Evolutionary conservation across 139 green algal genomes (phyloP), one percentile per base, ranked within the genome.

Genomic region (Tetraselmis chui): DNA sequence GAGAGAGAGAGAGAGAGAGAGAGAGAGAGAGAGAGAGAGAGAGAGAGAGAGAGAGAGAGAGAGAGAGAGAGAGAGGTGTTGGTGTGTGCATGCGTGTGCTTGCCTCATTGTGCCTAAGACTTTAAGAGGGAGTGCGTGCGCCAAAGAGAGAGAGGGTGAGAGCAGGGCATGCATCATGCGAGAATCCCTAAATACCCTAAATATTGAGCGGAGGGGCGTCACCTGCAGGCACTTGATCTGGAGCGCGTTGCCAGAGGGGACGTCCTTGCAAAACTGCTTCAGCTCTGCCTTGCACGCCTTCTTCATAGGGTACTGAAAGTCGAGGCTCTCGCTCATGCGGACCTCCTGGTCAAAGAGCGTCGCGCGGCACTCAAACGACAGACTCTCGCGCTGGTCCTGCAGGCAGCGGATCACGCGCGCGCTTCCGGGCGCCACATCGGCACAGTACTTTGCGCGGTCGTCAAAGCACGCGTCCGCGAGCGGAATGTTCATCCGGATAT

Each of bases 261-360:
- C 83, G 29, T 90, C 86, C 74, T 89, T 87, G 88, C 94, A 97
- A 75, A 93, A 93, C 0, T 83, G 82, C 1, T 89, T 30, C 58
- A 96, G 87, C 84, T 97, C 94, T 24, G 77, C 59, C 0, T 79
- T 31, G 82, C 94, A 97, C 0, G 92, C 91, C 1, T 86, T 59
- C 85, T 95, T 95, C 91, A 97, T 92, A n/a, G 91, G 92, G 80
- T 88, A 93, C 84, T 96, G 94, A 88, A 95, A 82, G 86, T 95
- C 91, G 30, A 94, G 93, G 88, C 92, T 90, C 78, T 94, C 87
- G 0, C 80, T 87, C 82, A 95, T 89, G 28, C 81, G 82, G 22
- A 93, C 84, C 85, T 96, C 89, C 32, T 92, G 86, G 67, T 95
- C 89, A 84, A 97, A 95, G 28, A 97, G 87, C 1, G 88, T 89